Evolutionary conservation across 495 filamentous ascomycete genomes (phyloP).

Genomic region (Saxophila tyrrhenica): DNA sequence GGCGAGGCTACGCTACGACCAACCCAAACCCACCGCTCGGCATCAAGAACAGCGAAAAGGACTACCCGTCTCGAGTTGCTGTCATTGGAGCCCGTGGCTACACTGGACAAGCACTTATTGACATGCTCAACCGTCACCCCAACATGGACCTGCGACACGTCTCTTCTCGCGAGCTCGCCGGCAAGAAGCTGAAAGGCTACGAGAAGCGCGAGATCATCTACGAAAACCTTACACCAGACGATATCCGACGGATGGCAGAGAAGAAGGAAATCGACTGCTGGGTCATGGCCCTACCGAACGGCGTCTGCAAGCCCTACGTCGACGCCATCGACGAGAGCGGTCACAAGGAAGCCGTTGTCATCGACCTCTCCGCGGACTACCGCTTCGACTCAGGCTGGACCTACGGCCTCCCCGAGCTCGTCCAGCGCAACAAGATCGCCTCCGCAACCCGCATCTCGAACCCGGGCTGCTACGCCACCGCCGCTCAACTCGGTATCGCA

Average conservation of each 20-base stretch:
- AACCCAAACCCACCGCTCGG: conserved; percentile 98
- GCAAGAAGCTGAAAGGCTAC: conserved; percentile 84
- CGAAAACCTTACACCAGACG: conserved; percentile 80
- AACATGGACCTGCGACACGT: conserved; percentile 89
- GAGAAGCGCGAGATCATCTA: conserved; percentile 88
- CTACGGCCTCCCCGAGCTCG: conserved; percentile 87
- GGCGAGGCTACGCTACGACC: conserved; percentile 52
- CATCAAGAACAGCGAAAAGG: conserved; percentile 77
- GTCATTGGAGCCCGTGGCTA: conserved; percentile 94
- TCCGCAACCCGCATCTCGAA: conserved; percentile 82
- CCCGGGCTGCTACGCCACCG: conserved; percentile 94
- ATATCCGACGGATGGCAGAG: conserved; percentile 81
- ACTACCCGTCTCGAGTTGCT: conserved; percentile 68
- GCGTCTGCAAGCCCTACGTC: conserved; percentile 91
- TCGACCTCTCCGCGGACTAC: conserved; percentile 93
- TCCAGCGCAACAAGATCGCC: conserved; percentile 63
- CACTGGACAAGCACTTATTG: conserved; percentile 88
- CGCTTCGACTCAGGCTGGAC: conserved; percentile 86
- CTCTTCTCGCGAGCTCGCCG: conserved; percentile 85
- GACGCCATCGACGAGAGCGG: conserved; percentile 74
- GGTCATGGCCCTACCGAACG: conserved; percentile 97
- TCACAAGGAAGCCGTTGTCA: conserved; percentile 64
- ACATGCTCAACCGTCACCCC: conserved; percentile 80
- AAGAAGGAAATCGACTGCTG: conserved; percentile 92
- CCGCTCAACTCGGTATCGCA: conserved; percentile 83